These are phyloP conservation scores for Alternaria novae-zelandiae DNA, from an alignment of 2,329 filamentous ascomycete species.

Conservation along the genomic window DNA sequence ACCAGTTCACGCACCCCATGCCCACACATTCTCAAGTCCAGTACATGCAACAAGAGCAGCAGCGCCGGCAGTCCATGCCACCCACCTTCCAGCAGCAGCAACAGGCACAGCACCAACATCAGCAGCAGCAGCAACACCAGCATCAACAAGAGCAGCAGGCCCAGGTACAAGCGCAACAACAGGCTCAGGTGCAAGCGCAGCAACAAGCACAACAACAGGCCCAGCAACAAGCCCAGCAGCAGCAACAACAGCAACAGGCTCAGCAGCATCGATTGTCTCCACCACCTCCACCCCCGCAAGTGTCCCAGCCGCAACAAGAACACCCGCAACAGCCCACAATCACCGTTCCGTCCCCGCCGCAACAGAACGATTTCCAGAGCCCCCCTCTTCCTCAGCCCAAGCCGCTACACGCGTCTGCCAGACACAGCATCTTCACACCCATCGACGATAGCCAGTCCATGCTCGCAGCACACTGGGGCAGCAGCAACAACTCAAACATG, in stretches of 20 bases:
- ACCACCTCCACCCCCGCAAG: conserved; percentile 76
- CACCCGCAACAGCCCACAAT: conserved; percentile 55
- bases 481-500: conserved; percentile 55
- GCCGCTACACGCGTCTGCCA: conserved; percentile 68
- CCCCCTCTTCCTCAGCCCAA: conserved; percentile 67
- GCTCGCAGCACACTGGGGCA: conserved; percentile 76
- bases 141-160: conserved; percentile 70
- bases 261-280: conserved; percentile 64
- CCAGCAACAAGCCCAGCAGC: conserved; percentile 61
- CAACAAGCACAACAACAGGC: conserved; percentile 62
- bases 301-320: conserved; percentile 70
- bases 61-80: conserved; percentile 74
- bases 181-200: conserved; percentile 40
- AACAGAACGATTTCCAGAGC: conserved; percentile 60
- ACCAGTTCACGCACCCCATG: conserved; percentile 54
- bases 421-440: conserved; percentile 94
- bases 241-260: conserved; percentile 56
- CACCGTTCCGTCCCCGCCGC: conserved; percentile 57
- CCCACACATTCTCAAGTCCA: conserved; percentile 61
- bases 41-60: conserved; percentile 77
- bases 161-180: conserved; percentile 72
- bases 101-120: conserved; percentile 66
- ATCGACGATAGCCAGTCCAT: conserved; percentile 93
- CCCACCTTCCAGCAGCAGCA: conserved; percentile 70
- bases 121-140: conserved; percentile 58